Base-by-base conservation (phyloP, 768 basidiomycete genomes). In the Suillus americanus region DNA sequence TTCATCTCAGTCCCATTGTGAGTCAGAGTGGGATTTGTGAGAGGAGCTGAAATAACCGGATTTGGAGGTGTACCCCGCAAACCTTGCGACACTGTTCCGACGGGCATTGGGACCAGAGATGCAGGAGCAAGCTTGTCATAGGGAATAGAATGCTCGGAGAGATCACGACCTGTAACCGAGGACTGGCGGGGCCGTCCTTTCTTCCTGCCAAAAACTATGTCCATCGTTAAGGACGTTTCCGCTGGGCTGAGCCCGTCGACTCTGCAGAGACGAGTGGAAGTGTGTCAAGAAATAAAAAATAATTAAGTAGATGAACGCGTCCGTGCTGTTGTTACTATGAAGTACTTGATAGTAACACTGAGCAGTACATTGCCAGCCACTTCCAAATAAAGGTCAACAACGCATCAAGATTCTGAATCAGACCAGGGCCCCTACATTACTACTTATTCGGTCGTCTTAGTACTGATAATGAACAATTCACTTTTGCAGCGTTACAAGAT, bases 11-110 rank as follows among this genome's bases (percentile, higher is more conserved):
- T 87, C 45, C 92, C 92, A 68, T 85, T 80, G 51, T 83, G 65
- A 2, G 91, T 91, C 63, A 94, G 85, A 14, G 87, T 86, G 7
- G 92, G 92, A 70, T 94, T 94, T 30, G 92, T 92, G 70, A 90
- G 89, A 9, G 92, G 92, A 5, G 92, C 92, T 37, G 91, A 93
- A 67, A 94, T 94, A 57, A 68, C 74, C 25, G 77, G 66, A 20
- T 69, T 69, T 12, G 61, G 41, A 1, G 64, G 57, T 54, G 45
- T 67, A 60, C 82, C 84, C 72, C 82, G 81, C 41, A 86, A 74
- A 50, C 82, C 85, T 71, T 89, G 87, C 40, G 80, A 84, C 60
- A 84, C 75, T 9, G 85, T 85, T 28, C 76, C 79, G 57, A 86
- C 85, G 45, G 89, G 76, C 45, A 88, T 70, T 30, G 90, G 90